phyloP scores from a whole-genome alignment of 805 yeast species.

The Ogataea sp. region DNA sequence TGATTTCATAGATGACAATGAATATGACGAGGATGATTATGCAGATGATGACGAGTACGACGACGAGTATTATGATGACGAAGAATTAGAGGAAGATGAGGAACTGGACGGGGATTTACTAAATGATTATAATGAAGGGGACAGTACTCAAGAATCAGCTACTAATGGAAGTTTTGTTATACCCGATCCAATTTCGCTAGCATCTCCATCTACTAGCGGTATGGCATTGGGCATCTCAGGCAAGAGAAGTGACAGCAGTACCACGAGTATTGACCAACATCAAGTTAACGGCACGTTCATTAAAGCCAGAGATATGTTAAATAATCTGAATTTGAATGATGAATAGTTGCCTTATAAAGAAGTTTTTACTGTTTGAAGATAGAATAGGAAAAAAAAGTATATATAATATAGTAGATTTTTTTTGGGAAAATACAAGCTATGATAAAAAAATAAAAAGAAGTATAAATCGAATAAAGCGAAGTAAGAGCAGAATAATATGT shows the following conservation, averaged over 20 bases:
- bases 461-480: too few relatives aligned
- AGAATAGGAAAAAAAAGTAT: too few relatives aligned
- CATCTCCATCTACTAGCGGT: not conserved
- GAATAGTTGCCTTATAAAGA: not conserved
- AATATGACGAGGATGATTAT: slow-evolving; percentile 11
- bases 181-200: not conserved
- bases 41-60: slow-evolving; percentile 18
- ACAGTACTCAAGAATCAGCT: slow-evolving; percentile 1
- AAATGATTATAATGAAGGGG: slow-evolving; percentile 8
- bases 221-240: slow-evolving; percentile 7
- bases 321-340: slow-evolving; percentile 11
- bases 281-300: slow-evolving; percentile 17
- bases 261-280: slow-evolving; percentile 9
- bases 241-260: slow-evolving; percentile 7
- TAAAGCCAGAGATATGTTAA: slow-evolving; percentile 16
- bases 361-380: too few relatives aligned
- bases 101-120: slow-evolving; percentile 10
- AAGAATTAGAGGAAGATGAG: slow-evolving; percentile 9
- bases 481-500: too few relatives aligned
- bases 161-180: not conserved
- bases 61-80: slow-evolving; percentile 21
- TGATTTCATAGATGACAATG: slow-evolving; percentile 17
- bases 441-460: too few relatives aligned
- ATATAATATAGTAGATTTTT: too few relatives aligned
- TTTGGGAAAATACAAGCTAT: too few relatives aligned